Evolutionary conservation across 441 rosid species (phyloP).

Genomic region (Populus hybrid): DNA sequence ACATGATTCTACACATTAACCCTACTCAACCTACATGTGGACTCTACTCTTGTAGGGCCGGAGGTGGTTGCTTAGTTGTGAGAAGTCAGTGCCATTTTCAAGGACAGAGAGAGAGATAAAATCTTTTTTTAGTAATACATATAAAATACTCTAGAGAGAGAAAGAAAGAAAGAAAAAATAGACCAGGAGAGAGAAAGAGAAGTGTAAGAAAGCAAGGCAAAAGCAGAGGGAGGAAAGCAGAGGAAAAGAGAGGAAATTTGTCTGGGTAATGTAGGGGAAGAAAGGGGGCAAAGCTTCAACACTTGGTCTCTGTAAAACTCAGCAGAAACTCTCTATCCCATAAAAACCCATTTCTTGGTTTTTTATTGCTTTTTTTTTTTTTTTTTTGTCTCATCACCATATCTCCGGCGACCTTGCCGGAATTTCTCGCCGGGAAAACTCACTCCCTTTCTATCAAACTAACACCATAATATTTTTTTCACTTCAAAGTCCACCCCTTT

Average conservation of each 20-base stretch:
- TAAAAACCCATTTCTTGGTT: conserved; percentile 16
- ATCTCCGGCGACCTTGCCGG: conserved; percentile 3
- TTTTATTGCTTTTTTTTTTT: too few species aligned
- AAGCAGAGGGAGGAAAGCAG: neutral
- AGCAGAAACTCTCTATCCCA: conserved; percentile 2
- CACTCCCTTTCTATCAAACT: neutral
- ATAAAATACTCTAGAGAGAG: neutral
- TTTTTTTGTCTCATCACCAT: neutral
- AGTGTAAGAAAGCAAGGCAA: neutral
- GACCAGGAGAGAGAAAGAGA: conserved; percentile 14
- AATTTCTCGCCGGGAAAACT: conserved; percentile 8
- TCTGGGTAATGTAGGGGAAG: conserved; percentile 44
- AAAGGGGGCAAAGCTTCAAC: conserved; percentile 39
- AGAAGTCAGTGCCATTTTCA: too few species aligned
- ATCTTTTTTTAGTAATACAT: neutral
- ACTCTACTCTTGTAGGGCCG: too few species aligned
- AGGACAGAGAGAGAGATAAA: neutral
- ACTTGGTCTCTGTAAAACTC: conserved; percentile 23
- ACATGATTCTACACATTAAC: too few species aligned
- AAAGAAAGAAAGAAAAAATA: neutral
- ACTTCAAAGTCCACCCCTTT: neutral
- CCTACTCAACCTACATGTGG: too few species aligned
- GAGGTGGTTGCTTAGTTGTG: too few species aligned
- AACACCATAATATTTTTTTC: neutral
- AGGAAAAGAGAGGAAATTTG: conserved; percentile 17